Base-by-base conservation (phyloP, 306 rosid species). In the Mimosa pudica region DNA sequence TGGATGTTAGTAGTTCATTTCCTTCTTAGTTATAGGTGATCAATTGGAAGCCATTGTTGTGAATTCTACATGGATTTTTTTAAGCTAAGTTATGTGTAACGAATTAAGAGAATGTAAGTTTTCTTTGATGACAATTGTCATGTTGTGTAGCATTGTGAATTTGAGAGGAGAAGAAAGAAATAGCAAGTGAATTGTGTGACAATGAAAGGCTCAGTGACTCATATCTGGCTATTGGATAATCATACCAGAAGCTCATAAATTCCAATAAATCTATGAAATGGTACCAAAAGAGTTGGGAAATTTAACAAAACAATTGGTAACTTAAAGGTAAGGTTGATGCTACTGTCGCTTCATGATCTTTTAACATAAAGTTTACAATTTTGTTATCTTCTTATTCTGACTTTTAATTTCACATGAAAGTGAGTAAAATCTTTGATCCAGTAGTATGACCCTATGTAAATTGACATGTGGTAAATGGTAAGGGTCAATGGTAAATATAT, bases 231-330 rank as follows among this genome's bases (percentile, higher is more conserved):
- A 77, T 95, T 85, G 98, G 92, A 70, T 94, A 87, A 78, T 91
- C 98, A 76, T 92, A 92, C 55, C 85, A 87, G 87, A 95, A 91
- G 82, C 92, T 90, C 71, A 85, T 98, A 70, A 84, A 87, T 63
- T 92, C 89, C 77, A 80, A 85, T 73, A 89, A 89, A 87, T 86
- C 98, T 58, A 80, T 84, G 73, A 91, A 92, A 85, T 92, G 98
- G 98, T 90, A 86, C 89, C 77, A 12, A 62, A 95, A 89, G 91
- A 88, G 98, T 82, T 90, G 89, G 94, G 88, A 92, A 78, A 76
- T 73, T 75, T 92, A 24, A 82, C 90, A 83, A 83, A 90, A 79
- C 78, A 70, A 89, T 91, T 71, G 92, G 92, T 60, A 89, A 92
- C 82, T 87, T 87, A 68, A 97, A 91, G 95, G 98, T 95, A 90